Conservation (phyloP, 2,329 filamentous ascomycete species). For the Ophiostoma quercus region DNA sequence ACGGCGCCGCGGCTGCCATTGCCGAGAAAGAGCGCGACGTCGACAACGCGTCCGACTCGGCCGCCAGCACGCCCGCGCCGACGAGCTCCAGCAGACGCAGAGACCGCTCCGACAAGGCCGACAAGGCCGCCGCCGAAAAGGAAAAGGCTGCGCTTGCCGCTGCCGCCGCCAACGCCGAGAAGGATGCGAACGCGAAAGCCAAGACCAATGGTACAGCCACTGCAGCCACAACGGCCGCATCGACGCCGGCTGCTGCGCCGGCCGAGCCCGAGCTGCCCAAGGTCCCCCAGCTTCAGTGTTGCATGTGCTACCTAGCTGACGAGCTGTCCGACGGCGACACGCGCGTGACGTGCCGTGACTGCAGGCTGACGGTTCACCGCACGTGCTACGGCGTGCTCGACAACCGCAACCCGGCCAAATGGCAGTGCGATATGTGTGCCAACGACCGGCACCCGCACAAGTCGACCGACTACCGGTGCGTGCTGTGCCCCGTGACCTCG, state of each 20-base stretch:
- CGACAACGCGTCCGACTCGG: conserved; percentile 40
- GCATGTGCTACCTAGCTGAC: conserved; percentile 66
- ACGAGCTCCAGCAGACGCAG: conserved; percentile 37
- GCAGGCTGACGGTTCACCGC: conserved; percentile 84
- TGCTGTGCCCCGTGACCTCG: conserved; percentile 77
- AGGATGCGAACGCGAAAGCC: not conserved
- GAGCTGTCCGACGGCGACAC: conserved; percentile 63
- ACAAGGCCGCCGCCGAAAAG: conserved; percentile 53
- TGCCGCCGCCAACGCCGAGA: conserved; percentile 47
- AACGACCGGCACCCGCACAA: conserved; percentile 91
- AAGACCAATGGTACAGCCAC: conserved; percentile 4
- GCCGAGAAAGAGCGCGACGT: conserved; percentile 35
- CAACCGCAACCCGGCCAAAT: conserved; percentile 67
- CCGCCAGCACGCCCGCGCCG: conserved; percentile 45
- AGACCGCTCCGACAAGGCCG: conserved; percentile 35
- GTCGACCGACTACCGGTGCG: conserved; percentile 92
- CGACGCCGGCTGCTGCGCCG: conserved; percentile 44
- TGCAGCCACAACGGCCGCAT: conserved; percentile 30
- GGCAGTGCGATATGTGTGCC: conserved; percentile 91
- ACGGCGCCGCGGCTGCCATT: conserved; percentile 4
- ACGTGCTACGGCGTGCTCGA: conserved; percentile 83
- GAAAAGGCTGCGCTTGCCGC: conserved; percentile 31
- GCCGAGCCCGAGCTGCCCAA: conserved; percentile 67
- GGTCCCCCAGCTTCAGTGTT: conserved; percentile 67
- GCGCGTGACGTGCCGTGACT: conserved; percentile 76